These are phyloP conservation scores for Byssothecium circinans DNA, from an alignment of 2,329 filamentous ascomycete genomes.

Conservation along the genomic window DNA sequence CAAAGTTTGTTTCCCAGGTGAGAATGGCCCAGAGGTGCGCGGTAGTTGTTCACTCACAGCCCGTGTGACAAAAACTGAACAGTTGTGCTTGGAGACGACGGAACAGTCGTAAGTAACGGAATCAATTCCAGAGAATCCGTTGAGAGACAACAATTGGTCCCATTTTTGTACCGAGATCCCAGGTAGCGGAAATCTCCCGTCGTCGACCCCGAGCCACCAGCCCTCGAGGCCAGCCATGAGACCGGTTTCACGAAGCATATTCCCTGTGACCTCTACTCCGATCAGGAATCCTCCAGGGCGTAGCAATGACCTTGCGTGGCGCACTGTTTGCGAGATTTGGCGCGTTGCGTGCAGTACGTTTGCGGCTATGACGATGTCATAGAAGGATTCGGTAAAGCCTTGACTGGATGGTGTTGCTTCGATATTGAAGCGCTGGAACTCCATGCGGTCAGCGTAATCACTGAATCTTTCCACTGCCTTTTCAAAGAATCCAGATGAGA, in stretches of 20 bases:
- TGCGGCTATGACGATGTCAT: constrained; percentile 37
- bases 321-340: constrained; percentile 8
- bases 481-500: constrained; percentile 20
- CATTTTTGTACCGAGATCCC: constrained; percentile 15
- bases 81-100: neutral
- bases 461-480: neutral
- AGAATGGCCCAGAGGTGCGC: too few relatives aligned
- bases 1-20: neutral
- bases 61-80: neutral
- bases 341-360: constrained; percentile 29
- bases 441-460: neutral
- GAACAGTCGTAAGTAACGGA: neutral
- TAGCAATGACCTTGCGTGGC: constrained; percentile 15
- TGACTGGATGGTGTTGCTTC: constrained; percentile 2
- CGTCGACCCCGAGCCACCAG: constrained; percentile 42
- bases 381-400: constrained; percentile 13
- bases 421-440: neutral
- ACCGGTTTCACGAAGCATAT: neutral
- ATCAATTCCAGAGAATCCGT: constrained; percentile 15
- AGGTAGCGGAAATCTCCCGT: constrained; percentile 11
- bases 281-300: constrained; percentile 43
- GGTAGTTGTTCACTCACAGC: neutral
- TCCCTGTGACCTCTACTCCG: constrained; percentile 23
- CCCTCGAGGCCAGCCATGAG: constrained; percentile 40
- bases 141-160: constrained; percentile 14